A percentile compares a stretch with the other conserved stretches of the same genome.
Conservation (phyloP, 768 basidiomycete genomes). For the Coprinopsis marcescibilis region DNA sequence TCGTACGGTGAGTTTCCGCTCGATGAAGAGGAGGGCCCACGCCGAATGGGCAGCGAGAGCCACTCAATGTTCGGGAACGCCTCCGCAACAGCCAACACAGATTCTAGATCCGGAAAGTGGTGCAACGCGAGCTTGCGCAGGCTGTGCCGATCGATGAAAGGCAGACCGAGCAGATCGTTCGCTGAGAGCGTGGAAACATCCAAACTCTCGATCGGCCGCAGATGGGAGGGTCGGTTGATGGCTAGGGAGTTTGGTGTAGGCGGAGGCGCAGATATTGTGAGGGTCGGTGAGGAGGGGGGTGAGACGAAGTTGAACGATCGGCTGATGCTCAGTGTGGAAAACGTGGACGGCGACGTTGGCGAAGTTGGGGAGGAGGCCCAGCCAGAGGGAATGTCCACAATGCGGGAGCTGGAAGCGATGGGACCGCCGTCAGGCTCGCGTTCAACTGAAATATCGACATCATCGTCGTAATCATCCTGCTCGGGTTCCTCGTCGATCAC, state of each 20-base stretch:
- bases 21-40: constrained; percentile 15
- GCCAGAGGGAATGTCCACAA: no score
- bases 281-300: constrained; percentile 18
- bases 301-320: constrained; percentile 14
- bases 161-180: constrained; percentile 23
- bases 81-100: constrained; percentile 28
- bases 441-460: no score
- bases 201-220: constrained; percentile 30
- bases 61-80: constrained; percentile 35
- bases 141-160: constrained; percentile 22
- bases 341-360: no score
- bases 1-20: neutral
- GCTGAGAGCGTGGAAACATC: constrained; percentile 26
- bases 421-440: no score
- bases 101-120: constrained; percentile 22
- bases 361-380: no score
- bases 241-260: constrained; percentile 11
- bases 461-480: constrained; percentile 1
- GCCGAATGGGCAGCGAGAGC: constrained; percentile 30
- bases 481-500: constrained; percentile 5
- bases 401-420: no score
- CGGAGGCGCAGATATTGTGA: constrained; percentile 10
- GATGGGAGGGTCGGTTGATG: constrained; percentile 7
- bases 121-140: constrained; percentile 30
- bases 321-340: no score